phyloP scores from a whole-genome alignment of 179 eudicot species.

The Silene vulgaris region DNA sequence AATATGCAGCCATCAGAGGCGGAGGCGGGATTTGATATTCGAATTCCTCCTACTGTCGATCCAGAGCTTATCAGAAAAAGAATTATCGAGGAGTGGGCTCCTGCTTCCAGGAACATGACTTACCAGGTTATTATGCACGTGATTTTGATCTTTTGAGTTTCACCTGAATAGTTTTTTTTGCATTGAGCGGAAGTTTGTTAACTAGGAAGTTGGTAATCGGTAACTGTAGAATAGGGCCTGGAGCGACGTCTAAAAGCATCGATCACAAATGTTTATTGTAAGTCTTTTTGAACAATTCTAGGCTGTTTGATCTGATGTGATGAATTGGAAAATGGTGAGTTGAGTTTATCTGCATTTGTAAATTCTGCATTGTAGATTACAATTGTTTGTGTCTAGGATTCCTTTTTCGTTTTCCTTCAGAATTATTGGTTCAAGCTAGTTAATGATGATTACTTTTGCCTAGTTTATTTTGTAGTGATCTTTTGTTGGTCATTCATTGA shows the following conservation, averaged over 20 bases:
- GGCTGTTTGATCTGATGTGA: background rate
- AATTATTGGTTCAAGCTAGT: no score
- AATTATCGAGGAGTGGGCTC: conserved; percentile 87
- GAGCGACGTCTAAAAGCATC: background rate
- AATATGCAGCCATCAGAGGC: conserved; percentile 98
- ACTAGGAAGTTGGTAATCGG: no score
- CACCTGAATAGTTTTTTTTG: background rate
- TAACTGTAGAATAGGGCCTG: background rate
- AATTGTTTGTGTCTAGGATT: background rate
- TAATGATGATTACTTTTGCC: no score
- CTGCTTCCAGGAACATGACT: conserved; percentile 75
- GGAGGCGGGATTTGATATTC: conserved; percentile 78
- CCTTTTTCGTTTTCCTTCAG: no score
- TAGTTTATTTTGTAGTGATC: no score
- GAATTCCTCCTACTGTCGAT: conserved; percentile 68
- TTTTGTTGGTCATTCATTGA: no score
- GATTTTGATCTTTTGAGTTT: background rate
- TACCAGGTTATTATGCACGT: conserved; percentile 40
- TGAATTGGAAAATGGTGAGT: background rate
- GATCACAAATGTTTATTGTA: background rate
- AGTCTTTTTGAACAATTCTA: background rate
- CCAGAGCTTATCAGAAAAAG: conserved; percentile 52
- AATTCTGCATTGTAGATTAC: background rate
- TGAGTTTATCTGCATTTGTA: background rate
- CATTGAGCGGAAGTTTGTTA: background rate